Conservation (phyloP, 129 eudicot species). For the Rutidosis leptorrhynchoides region DNA sequence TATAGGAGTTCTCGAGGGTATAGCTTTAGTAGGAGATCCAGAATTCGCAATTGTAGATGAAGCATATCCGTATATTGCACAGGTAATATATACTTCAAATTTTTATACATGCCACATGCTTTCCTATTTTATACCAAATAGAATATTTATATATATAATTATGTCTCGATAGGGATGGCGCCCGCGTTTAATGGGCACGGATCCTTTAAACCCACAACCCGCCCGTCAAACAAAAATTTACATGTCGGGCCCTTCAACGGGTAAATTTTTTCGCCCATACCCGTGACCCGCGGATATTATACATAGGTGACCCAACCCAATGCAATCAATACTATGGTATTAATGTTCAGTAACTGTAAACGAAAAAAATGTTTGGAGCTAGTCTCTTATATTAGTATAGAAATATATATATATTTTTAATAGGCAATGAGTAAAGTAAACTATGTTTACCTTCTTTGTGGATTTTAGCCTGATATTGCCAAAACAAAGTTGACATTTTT, state of each 20-base stretch:
- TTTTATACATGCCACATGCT: background rate
- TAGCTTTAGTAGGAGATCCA: slow-evolving; percentile 96
- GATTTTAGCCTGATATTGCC: background rate
- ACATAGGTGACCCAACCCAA: background rate
- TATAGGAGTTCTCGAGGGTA: slow-evolving; percentile 98
- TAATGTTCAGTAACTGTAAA: background rate
- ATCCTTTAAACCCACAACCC: too few species aligned
- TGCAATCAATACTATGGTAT: slow-evolving; percentile 5
- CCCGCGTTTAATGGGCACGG: too few species aligned
- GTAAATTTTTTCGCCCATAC: too few species aligned
- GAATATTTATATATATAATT: background rate
- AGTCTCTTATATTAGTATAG: too few species aligned
- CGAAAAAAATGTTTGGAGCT: too few species aligned
- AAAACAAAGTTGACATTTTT: slow-evolving; percentile 14
- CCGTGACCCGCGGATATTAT: slow-evolving; percentile 14
- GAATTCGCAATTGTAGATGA: slow-evolving; percentile 99
- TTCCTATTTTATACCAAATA: background rate
- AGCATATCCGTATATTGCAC: slow-evolving; percentile 99
- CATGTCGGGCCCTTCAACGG: too few species aligned
- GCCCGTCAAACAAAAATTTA: too few species aligned
- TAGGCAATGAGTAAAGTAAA: background rate
- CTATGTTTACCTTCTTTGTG: background rate
- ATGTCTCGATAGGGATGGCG: background rate
- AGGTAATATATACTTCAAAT: slow-evolving; percentile 44
- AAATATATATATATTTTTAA: background rate